Base-by-base conservation (phyloP, 169 alveolate species). In the Cytauxzoon felis region DNA sequence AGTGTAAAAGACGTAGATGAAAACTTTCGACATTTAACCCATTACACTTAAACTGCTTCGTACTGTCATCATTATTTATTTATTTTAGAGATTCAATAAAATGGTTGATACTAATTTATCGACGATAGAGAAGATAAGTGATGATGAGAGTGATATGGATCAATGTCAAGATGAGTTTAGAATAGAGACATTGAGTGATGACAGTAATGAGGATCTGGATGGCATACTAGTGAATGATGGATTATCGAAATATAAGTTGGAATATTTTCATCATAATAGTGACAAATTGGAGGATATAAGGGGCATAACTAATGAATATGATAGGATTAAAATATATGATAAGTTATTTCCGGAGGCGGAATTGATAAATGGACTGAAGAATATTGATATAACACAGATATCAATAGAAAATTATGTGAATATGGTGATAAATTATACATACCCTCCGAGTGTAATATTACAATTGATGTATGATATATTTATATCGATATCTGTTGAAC, bases 401-500 rank as follows among this genome's bases (percentile, higher is more conserved):
- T 61, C 81, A 26, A 66, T 76, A 2, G 86, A 76, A 18, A 51
- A 24, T 5, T 63, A 61, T 7, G 53, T 73, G 9, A 38, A 52
- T 26, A 18, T 54, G 33, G 86, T 66, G 13, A 38, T 58, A n/a
- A 43, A 60, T 52, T 66, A 57, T 38, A 19, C 76, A 6, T 42
- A 65, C 67, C 86, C 86, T 11, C 86, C 86, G 21, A 66, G 81
- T 5, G 73, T 81, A 26, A 61, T 76, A n/a, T 40, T 76, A 42
- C 73, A 56, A 53, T 52, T 76, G 0, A 54, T 76, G 76, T 68
- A 49, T 27, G 80, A 65, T 48, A 54, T 57, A 11, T 76, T 76
- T 76, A 57, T 65, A 13, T 66, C 86, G 1, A 49, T 67, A 19
- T 81, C 86, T 0, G 52, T 63, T 5, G 59, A 64, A 40, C 34